Conservation (phyloP, 257 asterid species). For the Solanum tarapatanum region DNA sequence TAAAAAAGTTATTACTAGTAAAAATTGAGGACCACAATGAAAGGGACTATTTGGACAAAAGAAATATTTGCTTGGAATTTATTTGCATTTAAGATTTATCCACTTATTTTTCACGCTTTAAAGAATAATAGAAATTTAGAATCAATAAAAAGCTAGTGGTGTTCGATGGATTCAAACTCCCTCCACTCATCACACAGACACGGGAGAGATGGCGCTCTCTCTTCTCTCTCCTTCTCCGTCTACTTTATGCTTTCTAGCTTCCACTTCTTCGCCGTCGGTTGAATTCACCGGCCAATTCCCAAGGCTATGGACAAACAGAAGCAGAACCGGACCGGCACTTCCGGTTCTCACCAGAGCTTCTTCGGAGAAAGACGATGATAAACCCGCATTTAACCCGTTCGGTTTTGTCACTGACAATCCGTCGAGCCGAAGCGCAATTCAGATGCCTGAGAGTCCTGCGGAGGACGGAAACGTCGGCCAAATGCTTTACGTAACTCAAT, state of each 20-base stretch:
- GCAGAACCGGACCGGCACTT: conserved; percentile 3
- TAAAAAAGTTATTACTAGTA: not conserved
- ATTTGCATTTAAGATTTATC: not conserved
- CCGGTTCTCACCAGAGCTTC: conserved; percentile 48
- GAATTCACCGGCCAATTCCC: not conserved
- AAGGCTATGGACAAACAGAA: conserved; percentile 1
- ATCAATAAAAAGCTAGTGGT: conserved; percentile 10
- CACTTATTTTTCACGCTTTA: not conserved
- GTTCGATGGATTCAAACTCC: conserved; percentile 21
- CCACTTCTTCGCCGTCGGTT: conserved; percentile 13
- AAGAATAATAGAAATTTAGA: not conserved
- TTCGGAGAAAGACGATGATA: conserved; percentile 40
- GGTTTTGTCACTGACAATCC: conserved; percentile 96
- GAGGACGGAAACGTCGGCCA: conserved; percentile 98
- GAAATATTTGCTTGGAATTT: not conserved
- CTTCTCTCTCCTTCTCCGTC: conserved; percentile 20
- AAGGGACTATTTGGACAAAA: not conserved
- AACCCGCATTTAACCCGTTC: conserved; percentile 76
- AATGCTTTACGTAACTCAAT: conserved; percentile 59
- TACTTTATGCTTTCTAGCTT: conserved; percentile 8
- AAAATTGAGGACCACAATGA: not conserved
- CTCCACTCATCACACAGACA: conserved; percentile 17
- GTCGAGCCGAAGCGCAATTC: conserved; percentile 86
- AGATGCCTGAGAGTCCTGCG: conserved; percentile 88
- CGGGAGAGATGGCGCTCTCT: conserved; percentile 15